These are phyloP conservation scores for Zarea fungicola DNA, from an alignment of 2,329 filamentous ascomycete species.

Conservation along the genomic window DNA sequence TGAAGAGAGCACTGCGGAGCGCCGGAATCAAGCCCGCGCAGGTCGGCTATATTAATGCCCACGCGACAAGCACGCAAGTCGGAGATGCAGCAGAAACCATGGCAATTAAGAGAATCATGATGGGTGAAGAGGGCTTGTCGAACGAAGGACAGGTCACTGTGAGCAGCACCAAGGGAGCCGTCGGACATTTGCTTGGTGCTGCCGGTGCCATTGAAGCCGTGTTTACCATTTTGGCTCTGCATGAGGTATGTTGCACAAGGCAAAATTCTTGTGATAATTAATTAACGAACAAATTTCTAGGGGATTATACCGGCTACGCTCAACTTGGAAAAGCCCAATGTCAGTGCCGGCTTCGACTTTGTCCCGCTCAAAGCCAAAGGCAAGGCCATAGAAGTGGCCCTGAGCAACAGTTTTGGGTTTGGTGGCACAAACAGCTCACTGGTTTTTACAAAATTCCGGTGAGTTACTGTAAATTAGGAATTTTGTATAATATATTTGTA, in stretches of 20 bases:
- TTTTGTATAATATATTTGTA: background rate
- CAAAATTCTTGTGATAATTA: background rate
- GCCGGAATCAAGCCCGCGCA: constrained; percentile 62
- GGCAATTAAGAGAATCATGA: constrained; percentile 73
- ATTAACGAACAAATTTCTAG: constrained; percentile 18
- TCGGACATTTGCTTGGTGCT: constrained; percentile 87
- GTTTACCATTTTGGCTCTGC: constrained; percentile 73
- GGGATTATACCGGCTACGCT: constrained; percentile 85
- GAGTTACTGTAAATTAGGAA: background rate
- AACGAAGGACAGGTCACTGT: constrained; percentile 65
- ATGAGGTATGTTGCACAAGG: constrained; percentile 55
- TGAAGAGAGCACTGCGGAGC: constrained; percentile 75
- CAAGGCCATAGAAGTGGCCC: constrained; percentile 62
- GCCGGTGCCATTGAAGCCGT: constrained; percentile 87
- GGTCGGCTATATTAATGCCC: constrained; percentile 92
- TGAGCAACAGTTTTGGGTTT: constrained; percentile 97
- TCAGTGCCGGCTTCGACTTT: constrained; percentile 77
- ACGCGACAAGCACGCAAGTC: constrained; percentile 81
- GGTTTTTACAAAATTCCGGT: constrained; percentile 54
- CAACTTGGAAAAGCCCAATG: constrained; percentile 66
- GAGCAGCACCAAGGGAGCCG: constrained; percentile 89
- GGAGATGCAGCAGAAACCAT: constrained; percentile 85
- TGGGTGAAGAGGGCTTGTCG: constrained; percentile 62
- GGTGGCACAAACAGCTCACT: constrained; percentile 92
- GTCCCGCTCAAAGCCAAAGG: constrained; percentile 68